Evolutionary conservation across 2,329 filamentous ascomycete species (phyloP), one percentile per base, ranked within the genome.

Genomic region (Exophiala alcalophila): DNA sequence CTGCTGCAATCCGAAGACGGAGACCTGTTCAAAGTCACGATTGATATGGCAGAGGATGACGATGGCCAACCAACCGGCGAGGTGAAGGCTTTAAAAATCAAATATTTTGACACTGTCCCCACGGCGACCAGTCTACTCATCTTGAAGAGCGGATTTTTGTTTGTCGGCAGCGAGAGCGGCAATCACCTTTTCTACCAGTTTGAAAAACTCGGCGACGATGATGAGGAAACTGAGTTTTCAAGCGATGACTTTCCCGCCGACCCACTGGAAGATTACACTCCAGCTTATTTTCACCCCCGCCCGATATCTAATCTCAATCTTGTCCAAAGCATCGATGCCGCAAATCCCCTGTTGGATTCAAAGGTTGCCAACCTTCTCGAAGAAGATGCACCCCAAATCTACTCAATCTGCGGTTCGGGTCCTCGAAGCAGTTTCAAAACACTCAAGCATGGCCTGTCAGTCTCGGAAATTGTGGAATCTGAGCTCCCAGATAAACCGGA

Each of bases 101-200:
- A 96, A 64, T 98, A 97, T 65, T 98, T 97, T 57, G 92, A 98
- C 59, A 98, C 92, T 0, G 85, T 96, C 3, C 91, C 94, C 0
- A 74, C 94, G 25, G 88, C 90, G 0, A 83, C 86, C 0, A 94
- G 80, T 60, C 76, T 99, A 30, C 88, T 89, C 62, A 95, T 98
- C 54, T 67, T 98, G 54, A 95, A 95, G 68, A 95, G 89, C 53
- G 94, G 92, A 19, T 98, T 95, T 61, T 76, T 98, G 8, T 98
- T 92, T 59, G 84, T 91, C 39, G 88, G 89, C 5, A 87, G 86
- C 59, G 91, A 98, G 65, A 89, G 85, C 52, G 92, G 94, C 20
- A 92, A 96, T 61, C 86, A 94, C 61, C 81, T 89, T 47, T 89
- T 98, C 56, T 98, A 97, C 65, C 91, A 97, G 62, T 94, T 99